Evolutionary conservation across 176 grass and related monocot species (phyloP).

Genomic region (Carex scoparia): DNA sequence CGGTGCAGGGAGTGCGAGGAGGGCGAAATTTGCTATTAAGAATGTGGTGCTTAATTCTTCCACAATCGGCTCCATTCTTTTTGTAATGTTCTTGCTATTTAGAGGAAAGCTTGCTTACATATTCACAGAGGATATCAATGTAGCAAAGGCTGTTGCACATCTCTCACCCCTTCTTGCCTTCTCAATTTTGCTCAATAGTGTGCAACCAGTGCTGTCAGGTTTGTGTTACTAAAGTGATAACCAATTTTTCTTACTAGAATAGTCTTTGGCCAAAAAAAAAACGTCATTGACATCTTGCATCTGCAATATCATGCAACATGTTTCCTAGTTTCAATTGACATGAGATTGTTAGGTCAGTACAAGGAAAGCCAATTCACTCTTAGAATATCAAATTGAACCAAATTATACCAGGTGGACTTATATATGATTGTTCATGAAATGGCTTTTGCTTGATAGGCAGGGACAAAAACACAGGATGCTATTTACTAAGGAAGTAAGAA

Average conservation of each 20-base stretch:
- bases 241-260: not conserved
- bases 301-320: not conserved
- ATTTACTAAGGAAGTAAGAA: not conserved
- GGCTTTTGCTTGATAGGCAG: not conserved
- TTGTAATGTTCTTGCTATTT: conserved; percentile 55
- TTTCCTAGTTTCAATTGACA: not conserved
- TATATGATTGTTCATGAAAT: not conserved
- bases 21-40: conserved; percentile 49
- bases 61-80: conserved; percentile 41
- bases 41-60: conserved; percentile 55
- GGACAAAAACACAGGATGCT: not conserved
- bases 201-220: conserved; percentile 91
- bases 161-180: conserved; percentile 72
- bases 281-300: not conserved
- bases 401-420: not conserved
- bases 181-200: conserved; percentile 80
- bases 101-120: conserved; percentile 59
- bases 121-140: conserved; percentile 43
- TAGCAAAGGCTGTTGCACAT: conserved; percentile 47
- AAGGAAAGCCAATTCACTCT: not conserved
- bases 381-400: not conserved
- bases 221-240: not conserved
- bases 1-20: conserved; percentile 58
- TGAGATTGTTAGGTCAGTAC: not conserved
- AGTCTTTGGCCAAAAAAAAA: not conserved